A percentile compares a stretch with the other conserved stretches of the same genome.
These are phyloP conservation scores for Sarocladium kiliense DNA, from an alignment of 2,329 filamentous ascomycete genomes.

Conservation along the genomic window DNA sequence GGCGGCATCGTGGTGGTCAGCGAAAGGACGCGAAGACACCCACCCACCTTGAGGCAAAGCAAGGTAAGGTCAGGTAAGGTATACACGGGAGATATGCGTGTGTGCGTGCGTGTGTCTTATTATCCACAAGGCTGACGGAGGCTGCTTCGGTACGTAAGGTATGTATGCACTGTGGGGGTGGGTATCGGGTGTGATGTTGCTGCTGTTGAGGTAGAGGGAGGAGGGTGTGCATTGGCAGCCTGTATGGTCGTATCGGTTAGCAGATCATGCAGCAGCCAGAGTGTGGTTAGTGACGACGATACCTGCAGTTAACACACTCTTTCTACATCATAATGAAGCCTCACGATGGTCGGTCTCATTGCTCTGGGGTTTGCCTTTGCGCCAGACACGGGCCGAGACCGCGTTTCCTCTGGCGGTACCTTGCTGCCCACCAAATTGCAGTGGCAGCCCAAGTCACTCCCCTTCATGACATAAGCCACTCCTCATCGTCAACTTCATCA, in stretches of 20 bases:
- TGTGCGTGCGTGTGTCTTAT: not conserved
- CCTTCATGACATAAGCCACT: not conserved
- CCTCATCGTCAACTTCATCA: not conserved
- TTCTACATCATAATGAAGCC: not conserved
- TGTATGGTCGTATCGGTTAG: not conserved
- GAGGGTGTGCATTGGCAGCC: not conserved
- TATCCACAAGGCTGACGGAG: conserved; percentile 6
- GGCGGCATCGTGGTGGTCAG: conserved; percentile 6
- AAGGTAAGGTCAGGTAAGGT: no score
- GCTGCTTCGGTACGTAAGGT: not conserved
- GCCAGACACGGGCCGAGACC: not conserved
- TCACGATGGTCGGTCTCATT: not conserved
- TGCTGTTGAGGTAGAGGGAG: not conserved
- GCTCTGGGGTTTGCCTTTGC: not conserved
- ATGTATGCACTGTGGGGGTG: not conserved
- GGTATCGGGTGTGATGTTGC: not conserved
- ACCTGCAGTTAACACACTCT: not conserved
- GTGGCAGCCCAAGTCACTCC: not conserved
- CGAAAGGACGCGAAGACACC: not conserved
- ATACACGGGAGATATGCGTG: no score
- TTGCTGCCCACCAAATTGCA: not conserved
- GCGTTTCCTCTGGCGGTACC: not conserved
- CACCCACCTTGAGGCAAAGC: not conserved
- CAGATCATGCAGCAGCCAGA: not conserved
- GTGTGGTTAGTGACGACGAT: not conserved